Evolutionary conservation across 768 basidiomycete species (phyloP).

Genomic region (Xerocomus brunneocitrinus): DNA sequence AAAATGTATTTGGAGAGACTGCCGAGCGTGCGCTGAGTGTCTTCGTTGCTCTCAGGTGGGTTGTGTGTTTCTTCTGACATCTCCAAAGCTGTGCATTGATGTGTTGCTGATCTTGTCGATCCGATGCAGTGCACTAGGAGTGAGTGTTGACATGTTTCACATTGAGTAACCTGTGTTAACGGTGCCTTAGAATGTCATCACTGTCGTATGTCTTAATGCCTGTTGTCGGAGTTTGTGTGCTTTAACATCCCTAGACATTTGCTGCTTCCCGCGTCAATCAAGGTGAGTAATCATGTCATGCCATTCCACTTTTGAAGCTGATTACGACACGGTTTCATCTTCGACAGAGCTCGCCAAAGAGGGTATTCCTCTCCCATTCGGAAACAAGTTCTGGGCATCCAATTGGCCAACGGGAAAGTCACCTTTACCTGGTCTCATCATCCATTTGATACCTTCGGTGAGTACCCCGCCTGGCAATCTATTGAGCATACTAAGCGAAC

Average conservation of each 20-base stretch:
- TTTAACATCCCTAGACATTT: conserved; percentile 37
- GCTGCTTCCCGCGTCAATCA: conserved; percentile 50
- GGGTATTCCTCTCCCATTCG: conserved; percentile 57
- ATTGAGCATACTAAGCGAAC: not conserved
- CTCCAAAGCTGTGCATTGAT: not conserved
- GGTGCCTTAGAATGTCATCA: conserved; percentile 28
- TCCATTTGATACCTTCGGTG: conserved; percentile 52
- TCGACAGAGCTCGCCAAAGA: conserved; percentile 54
- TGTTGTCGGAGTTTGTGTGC: no score
- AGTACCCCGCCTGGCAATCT: conserved; percentile 1
- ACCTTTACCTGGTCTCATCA: conserved; percentile 50
- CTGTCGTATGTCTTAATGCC: conserved; percentile 18
- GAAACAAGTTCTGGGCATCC: conserved; percentile 56
- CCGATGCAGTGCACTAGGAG: conserved; percentile 33
- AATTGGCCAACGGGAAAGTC: conserved; percentile 59
- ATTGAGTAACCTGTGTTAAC: not conserved
- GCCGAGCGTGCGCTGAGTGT: conserved; percentile 55
- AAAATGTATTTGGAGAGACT: conserved; percentile 49
- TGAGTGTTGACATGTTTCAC: conserved; percentile 9
- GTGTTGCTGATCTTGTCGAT: not conserved
- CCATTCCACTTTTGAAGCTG: not conserved
- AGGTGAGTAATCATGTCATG: conserved; percentile 21
- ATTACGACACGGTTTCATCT: not conserved
- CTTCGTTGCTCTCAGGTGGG: conserved; percentile 52
- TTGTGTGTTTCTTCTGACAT: not conserved